Conservation (phyloP, 129 eudicot genomes). For the Artemisia argyi region DNA sequence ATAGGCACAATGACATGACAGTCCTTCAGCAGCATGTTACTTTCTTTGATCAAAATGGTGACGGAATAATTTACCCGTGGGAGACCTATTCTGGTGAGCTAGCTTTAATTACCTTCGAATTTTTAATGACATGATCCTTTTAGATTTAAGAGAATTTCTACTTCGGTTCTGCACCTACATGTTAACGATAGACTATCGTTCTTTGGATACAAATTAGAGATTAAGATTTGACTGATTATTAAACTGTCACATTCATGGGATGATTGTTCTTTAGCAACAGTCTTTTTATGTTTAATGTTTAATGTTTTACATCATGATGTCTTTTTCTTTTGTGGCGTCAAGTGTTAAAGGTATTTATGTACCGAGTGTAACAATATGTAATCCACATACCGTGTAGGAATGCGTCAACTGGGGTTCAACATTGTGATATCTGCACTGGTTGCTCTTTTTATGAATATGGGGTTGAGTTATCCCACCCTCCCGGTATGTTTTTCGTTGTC, state of each 20-base stretch:
- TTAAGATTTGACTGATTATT: too few relatives aligned
- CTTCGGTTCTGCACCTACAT: background rate
- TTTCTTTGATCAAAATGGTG: constrained; percentile 74
- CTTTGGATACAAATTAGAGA: too few relatives aligned
- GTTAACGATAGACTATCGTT: too few relatives aligned
- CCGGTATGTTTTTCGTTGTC: constrained; percentile 51
- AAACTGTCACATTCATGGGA: too few relatives aligned
- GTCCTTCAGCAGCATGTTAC: constrained; percentile 90
- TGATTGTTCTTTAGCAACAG: too few relatives aligned
- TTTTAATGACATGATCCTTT: too few relatives aligned
- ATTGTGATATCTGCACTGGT: constrained; percentile 42
- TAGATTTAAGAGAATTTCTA: background rate
- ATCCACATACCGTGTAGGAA: constrained; percentile 34
- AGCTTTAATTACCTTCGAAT: background rate
- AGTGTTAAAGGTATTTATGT: background rate
- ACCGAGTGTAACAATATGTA: background rate
- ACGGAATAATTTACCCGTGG: constrained; percentile 94
- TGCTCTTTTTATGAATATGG: constrained; percentile 55
- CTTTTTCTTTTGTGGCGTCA: too few relatives aligned
- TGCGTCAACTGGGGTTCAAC: constrained; percentile 71
- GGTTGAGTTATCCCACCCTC: constrained; percentile 67
- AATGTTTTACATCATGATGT: too few relatives aligned
- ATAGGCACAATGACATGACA: constrained; percentile 48
- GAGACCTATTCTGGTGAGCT: constrained; percentile 82
- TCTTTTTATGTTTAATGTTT: too few relatives aligned